Evolutionary conservation across 371 early-diverging fungal species (phyloP).

Genomic region (Mortierella polycephala): DNA sequence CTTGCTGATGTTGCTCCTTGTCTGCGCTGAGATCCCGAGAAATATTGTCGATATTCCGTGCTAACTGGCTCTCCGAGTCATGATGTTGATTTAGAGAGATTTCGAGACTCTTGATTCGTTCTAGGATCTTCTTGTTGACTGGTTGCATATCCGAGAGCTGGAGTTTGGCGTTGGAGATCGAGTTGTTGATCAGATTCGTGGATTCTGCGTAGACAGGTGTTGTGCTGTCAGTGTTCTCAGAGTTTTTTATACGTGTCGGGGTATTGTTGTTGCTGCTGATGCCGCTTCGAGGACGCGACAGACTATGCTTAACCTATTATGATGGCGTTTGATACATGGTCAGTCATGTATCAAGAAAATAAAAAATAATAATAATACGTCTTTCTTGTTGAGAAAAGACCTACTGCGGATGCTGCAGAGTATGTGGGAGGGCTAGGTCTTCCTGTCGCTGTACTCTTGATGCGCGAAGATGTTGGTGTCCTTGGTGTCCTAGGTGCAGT

Average conservation of each 20-base stretch:
- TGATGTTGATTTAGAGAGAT: conserved; percentile 35
- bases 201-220: conserved; percentile 35
- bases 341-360: neutral
- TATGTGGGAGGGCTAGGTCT: conserved; percentile 1
- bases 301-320: neutral
- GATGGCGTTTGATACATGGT: neutral
- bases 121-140: conserved; percentile 14
- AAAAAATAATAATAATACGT: neutral
- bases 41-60: neutral
- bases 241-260: neutral
- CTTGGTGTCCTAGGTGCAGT: conserved; percentile 9
- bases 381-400: neutral
- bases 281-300: neutral
- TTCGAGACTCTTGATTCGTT: conserved; percentile 38
- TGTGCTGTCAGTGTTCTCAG: conserved; percentile 20
- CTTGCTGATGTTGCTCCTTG: conserved; percentile 14
- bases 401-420: conserved; percentile 3
- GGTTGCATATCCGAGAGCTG: conserved; percentile 35
- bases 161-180: conserved; percentile 14
- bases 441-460: conserved; percentile 1
- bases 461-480: conserved; percentile 9
- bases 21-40: conserved; percentile 2
- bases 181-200: conserved; percentile 2
- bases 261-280: conserved; percentile 2
- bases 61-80: conserved; percentile 9